phyloP scores from a whole-genome alignment of 2,329 filamentous ascomycete species.

The Ceratocystis smalleyi region DNA sequence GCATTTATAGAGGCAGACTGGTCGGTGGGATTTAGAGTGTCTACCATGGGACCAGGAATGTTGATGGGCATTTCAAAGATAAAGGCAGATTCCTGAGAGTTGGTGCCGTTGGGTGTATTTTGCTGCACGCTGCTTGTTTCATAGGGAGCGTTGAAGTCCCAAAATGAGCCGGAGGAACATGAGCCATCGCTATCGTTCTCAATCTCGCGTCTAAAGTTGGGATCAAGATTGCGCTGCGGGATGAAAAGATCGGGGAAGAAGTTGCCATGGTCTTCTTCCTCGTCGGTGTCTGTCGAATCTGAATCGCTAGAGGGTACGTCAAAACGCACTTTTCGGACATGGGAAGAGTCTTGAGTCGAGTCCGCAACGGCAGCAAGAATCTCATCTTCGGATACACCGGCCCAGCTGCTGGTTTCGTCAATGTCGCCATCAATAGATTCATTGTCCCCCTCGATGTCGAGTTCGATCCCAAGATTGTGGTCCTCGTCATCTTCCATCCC shows the following conservation, averaged over 20 bases:
- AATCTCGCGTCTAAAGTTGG: slow-evolving; percentile 56
- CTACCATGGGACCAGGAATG: slow-evolving; percentile 25
- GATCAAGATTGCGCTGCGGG: slow-evolving; percentile 57
- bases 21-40: slow-evolving; percentile 19
- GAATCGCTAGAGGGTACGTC: slow-evolving; percentile 49
- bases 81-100: neutral
- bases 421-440: slow-evolving; percentile 13
- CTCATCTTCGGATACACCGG: slow-evolving; percentile 10
- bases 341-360: slow-evolving; percentile 29
- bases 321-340: slow-evolving; percentile 58
- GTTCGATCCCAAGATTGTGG: slow-evolving; percentile 22
- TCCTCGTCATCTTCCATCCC: slow-evolving; percentile 18
- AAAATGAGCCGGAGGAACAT: slow-evolving; percentile 43
- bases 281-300: slow-evolving; percentile 45
- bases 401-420: slow-evolving; percentile 13
- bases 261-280: slow-evolving; percentile 34
- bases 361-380: slow-evolving; percentile 29
- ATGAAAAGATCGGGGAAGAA: slow-evolving; percentile 69
- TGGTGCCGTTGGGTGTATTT: slow-evolving; percentile 26
- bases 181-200: slow-evolving; percentile 49
- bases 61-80: slow-evolving; percentile 27
- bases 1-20: slow-evolving; percentile 18
- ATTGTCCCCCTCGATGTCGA: neutral
- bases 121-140: slow-evolving; percentile 28
- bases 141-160: slow-evolving; percentile 41